A percentile compares a stretch with the other conserved stretches of the same genome.
These are phyloP conservation scores for Lignosus rhinocerotis DNA, from an alignment of 1,284 basidiomycete genomes.

Conservation along the genomic window DNA sequence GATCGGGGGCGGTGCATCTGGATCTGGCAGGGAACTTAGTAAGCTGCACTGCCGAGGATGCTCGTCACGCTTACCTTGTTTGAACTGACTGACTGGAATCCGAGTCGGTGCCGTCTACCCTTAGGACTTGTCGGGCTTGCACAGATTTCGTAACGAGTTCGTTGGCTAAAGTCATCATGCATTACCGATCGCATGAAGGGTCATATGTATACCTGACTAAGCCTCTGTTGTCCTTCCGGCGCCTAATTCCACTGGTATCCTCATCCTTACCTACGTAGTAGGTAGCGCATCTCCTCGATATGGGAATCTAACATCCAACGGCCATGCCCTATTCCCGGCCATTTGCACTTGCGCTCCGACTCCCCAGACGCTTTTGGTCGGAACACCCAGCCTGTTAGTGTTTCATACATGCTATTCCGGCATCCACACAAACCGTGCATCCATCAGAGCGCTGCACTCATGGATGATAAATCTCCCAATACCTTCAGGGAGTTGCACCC, in stretches of 20 bases:
- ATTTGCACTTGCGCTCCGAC: neutral
- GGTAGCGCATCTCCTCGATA: neutral
- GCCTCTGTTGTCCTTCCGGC: neutral
- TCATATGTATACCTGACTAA: neutral
- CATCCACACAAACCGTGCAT: neutral
- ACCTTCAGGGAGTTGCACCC: neutral
- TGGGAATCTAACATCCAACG: neutral
- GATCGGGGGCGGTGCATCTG: no score
- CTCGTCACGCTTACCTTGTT: no score
- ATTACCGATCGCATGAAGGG: slow-evolving; percentile 2
- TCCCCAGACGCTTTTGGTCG: slow-evolving; percentile 3
- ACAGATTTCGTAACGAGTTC: neutral
- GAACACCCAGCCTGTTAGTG: slow-evolving; percentile 5
- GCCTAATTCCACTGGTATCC: neutral
- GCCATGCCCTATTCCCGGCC: neutral
- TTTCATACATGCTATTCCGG: slow-evolving; percentile 6
- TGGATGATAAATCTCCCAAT: slow-evolving; percentile 18
- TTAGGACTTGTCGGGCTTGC: neutral
- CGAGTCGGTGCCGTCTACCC: neutral
- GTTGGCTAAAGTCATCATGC: no score
- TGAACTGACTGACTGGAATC: neutral
- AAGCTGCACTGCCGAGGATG: neutral
- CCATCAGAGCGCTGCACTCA: neutral
- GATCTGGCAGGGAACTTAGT: neutral
- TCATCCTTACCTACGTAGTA: neutral